Conservation (phyloP, 2,329 filamentous ascomycete genomes). For the Claviceps sp. region DNA sequence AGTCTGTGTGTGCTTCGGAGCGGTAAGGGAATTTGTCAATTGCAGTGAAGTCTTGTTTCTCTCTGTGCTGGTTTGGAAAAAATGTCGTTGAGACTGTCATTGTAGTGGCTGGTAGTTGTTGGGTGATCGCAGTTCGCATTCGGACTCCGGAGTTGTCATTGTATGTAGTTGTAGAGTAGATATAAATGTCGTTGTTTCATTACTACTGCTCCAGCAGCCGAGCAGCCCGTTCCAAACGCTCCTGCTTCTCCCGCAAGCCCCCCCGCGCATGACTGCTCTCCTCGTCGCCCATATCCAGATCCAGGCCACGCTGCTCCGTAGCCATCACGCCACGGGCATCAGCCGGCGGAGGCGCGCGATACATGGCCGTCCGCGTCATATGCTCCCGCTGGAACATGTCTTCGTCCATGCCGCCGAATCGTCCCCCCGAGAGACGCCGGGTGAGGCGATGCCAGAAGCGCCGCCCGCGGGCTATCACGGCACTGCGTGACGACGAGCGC, state of each 20-base stretch:
- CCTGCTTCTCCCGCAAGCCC: conserved; percentile 22
- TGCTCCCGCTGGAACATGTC: conserved; percentile 6
- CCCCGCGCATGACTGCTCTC: conserved; percentile 13
- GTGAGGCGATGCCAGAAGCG: conserved; percentile 12
- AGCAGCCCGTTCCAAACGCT: conserved; percentile 27
- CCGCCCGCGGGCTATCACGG: conserved; percentile 9
- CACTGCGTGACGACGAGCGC: neutral
- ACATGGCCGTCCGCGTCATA: conserved; percentile 22
- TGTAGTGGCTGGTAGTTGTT: neutral
- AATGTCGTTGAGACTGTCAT: neutral
- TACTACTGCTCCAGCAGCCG: conserved; percentile 20
- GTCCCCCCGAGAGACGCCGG: conserved; percentile 9
- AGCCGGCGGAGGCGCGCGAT: conserved; percentile 12
- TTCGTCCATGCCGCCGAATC: conserved; percentile 6
- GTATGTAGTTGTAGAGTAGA: no score
- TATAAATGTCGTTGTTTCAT: neutral
- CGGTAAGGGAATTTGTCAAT: no score
- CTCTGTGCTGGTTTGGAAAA: neutral
- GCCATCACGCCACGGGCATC: conserved; percentile 8
- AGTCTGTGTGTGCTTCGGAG: no score
- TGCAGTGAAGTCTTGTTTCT: no score
- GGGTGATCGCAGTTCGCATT: neutral
- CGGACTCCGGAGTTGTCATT: no score
- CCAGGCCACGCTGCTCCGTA: conserved; percentile 8
- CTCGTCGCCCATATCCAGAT: conserved; percentile 11